These are phyloP conservation scores for Bruguiera parviflora DNA, from an alignment of 345 rosid species.

Conservation along the genomic window DNA sequence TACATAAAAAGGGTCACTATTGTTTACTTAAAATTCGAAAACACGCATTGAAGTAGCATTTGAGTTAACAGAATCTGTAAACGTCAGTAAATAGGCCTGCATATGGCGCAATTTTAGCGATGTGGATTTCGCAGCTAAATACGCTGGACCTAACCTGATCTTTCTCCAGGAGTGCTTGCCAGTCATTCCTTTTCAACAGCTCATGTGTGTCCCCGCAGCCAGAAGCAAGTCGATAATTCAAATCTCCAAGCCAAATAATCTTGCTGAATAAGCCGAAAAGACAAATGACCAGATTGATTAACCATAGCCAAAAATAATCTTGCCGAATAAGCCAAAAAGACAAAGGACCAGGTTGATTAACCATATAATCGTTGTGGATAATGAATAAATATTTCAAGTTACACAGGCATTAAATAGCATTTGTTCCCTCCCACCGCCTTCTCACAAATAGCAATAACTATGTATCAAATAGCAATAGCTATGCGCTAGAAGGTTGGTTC, in stretches of 20 bases:
- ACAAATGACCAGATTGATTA: neutral
- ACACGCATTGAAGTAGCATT: no score
- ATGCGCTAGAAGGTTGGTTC: slow-evolving; percentile 4
- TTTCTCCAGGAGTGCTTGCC: slow-evolving; percentile 76
- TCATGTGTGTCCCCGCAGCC: slow-evolving; percentile 42
- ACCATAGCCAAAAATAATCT: slow-evolving; percentile 44
- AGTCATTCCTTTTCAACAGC: slow-evolving; percentile 51
- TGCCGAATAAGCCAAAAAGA: slow-evolving; percentile 32
- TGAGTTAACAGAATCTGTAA: no score
- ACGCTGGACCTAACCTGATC: slow-evolving; percentile 55
- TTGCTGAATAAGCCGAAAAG: slow-evolving; percentile 37
- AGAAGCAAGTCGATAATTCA: slow-evolving; percentile 75
- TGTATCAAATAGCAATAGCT: no score
- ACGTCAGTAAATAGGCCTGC: no score
- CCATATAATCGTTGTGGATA: no score
- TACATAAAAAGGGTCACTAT: no score
- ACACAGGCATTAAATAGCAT: no score
- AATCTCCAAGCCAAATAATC: slow-evolving; percentile 91
- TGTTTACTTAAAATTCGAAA: no score
- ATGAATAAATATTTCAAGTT: no score
- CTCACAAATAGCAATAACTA: no score
- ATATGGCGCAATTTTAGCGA: neutral
- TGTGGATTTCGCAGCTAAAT: neutral
- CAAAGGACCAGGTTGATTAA: neutral
- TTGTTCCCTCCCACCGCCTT: no score